Evolutionary conservation across 208 protist genomes (phyloP), one percentile per base, ranked within the genome.

Genomic region (Trypanosoma cruzi): DNA sequence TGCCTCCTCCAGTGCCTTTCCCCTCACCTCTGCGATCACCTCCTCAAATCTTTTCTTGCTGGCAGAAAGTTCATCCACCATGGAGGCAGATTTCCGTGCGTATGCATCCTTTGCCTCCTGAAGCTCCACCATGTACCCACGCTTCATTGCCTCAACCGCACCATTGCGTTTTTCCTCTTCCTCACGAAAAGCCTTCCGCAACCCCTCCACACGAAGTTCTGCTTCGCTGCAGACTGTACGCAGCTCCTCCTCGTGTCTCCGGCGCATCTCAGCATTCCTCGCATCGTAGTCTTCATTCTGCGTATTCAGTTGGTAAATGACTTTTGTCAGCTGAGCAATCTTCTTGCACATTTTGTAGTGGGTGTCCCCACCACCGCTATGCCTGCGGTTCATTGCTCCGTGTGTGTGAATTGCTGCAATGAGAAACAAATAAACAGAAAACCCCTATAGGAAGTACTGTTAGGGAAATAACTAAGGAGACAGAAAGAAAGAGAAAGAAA

Each of bases 301-400:
- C 46, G 92, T 97, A 74, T 99, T 98, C 24, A 99, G 83, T 18
- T 97, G 96, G 80, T 98, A 99, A 48, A 99, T 98, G 1, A 99
- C 97, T 66, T 98, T 98, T 2, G 97, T 99, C 32, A 99, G 86
- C 77, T 98, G 96, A 13, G 97, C 97, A 70, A 99, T 97, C 81
- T 99, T 99, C 66, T 99, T 99, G 86, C 87, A 94, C 94, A 98
- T 98, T 64, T 96, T 97, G 53, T 92, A 94, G 65, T 97, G 81
- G 73, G 94, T 84, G 63, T 98, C 93, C 3, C 90, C 84, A 36
- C 22, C 5, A 4, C 86, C 83, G n/a, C 6, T 44, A 11, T 52
- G 57, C 44, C 49, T 63, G 16, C 52, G 16, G 10, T 13, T 10
- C 62, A 75, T 75, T 40, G 48, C 18, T 28, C 32, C 42, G 20